Conservation (phyloP, 441 rosid genomes). For the Rhodomyrtus psidioides region DNA sequence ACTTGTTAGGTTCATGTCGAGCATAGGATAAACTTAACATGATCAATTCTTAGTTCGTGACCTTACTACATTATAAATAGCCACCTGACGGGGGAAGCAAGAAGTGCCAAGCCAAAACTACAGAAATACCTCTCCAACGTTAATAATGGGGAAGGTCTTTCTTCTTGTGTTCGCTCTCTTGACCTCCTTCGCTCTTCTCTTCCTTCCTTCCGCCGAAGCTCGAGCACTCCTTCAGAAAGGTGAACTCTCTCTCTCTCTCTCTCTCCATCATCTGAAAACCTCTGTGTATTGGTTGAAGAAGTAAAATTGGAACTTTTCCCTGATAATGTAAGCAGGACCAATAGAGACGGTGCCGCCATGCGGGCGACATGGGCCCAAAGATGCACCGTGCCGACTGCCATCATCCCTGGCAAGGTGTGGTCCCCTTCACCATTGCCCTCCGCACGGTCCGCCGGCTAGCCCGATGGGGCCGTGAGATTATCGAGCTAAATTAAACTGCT, state of each 20-base stretch:
- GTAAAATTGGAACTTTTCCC: neutral
- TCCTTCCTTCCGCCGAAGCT: neutral
- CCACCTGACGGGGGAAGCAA: neutral
- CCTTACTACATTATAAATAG: neutral
- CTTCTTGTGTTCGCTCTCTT: neutral
- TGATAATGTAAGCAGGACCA: neutral
- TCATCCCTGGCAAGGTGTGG: too few relatives aligned
- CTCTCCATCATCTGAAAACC: neutral
- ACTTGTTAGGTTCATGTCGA: too few relatives aligned
- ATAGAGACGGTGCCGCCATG: accelerated
- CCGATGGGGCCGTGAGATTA: neutral
- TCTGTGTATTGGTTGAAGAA: neutral
- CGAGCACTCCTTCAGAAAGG: neutral
- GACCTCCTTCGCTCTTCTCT: neutral
- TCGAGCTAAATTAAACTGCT: neutral
- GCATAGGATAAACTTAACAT: neutral
- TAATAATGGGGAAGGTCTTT: neutral
- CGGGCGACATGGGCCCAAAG: neutral
- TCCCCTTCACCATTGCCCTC: neutral
- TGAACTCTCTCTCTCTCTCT: neutral
- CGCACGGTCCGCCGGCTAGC: neutral
- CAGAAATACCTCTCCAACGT: neutral
- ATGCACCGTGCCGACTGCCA: too few relatives aligned
- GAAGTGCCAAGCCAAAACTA: neutral
- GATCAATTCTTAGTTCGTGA: neutral